A percentile compares a stretch with the other conserved stretches of the same genome.
phyloP scores from a whole-genome alignment of 768 basidiomycete genomes.

The Macrolepiota dolichaula region DNA sequence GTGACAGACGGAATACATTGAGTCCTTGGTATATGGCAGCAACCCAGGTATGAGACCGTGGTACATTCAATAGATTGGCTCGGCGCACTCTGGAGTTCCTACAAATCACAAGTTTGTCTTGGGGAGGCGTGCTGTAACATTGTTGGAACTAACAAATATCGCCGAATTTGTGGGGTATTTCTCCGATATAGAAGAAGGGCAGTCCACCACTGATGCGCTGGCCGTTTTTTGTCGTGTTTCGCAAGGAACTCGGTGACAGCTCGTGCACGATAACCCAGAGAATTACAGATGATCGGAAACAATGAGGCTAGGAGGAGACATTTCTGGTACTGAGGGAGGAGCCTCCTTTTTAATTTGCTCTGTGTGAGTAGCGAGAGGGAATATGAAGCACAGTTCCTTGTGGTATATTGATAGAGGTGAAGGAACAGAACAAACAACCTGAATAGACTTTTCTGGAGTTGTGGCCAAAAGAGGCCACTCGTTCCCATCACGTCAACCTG shows the following conservation, averaged over 20 bases:
- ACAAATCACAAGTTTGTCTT: constrained; percentile 24
- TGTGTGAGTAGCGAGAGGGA: background rate
- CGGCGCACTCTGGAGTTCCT: constrained; percentile 6
- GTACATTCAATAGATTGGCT: constrained; percentile 8
- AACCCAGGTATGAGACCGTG: constrained; percentile 10
- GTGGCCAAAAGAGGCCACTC: background rate
- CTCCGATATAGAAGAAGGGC: constrained; percentile 28
- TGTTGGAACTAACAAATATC: constrained; percentile 33
- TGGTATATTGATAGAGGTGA: background rate
- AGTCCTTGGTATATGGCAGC: constrained; percentile 15
- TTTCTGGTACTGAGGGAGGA: background rate
- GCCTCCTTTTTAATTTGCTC: constrained; percentile 7
- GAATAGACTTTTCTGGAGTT: background rate
- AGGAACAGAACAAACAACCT: background rate
- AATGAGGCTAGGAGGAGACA: constrained; percentile 3
- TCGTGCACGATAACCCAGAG: constrained; percentile 9
- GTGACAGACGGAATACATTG: background rate
- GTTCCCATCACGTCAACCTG: constrained; percentile 13
- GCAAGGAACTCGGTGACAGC: constrained; percentile 15
- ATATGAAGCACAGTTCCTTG: background rate
- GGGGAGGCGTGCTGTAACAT: too few relatives aligned
- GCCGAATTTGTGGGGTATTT: constrained; percentile 11
- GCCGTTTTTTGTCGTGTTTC: constrained; percentile 19
- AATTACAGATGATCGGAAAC: constrained; percentile 18
- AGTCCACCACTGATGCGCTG: constrained; percentile 17